Conservation (phyloP, 169 alveolate species). For the Plasmodium knowlesi region DNA sequence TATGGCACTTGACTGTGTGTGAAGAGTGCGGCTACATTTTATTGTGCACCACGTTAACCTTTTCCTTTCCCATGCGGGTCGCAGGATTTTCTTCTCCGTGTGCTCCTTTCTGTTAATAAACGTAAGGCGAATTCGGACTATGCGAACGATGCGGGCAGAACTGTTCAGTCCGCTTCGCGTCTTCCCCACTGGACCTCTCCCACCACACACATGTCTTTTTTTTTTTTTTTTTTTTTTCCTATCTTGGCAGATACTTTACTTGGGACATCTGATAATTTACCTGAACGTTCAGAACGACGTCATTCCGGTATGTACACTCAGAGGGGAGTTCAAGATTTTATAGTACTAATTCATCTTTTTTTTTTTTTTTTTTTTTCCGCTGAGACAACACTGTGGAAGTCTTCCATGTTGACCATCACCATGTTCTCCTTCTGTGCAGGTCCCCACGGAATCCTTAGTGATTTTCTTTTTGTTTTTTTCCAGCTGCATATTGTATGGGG, state of each 20-base stretch:
- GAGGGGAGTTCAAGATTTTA: neutral
- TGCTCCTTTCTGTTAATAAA: slow-evolving; percentile 18
- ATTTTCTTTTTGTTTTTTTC: slow-evolving; percentile 18
- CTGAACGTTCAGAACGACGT: slow-evolving; percentile 11
- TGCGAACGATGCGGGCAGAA: neutral
- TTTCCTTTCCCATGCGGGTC: neutral
- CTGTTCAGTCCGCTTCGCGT: neutral
- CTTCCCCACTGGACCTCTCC: neutral
- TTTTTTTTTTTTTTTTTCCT: neutral
- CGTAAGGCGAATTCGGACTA: slow-evolving; percentile 5
- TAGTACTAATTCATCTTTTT: neutral
- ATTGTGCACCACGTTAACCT: neutral
- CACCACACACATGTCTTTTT: neutral
- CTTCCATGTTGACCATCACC: neutral
- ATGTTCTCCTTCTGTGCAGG: neutral
- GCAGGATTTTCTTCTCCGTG: slow-evolving; percentile 46
- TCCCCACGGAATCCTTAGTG: slow-evolving; percentile 9
- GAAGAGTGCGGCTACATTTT: neutral
- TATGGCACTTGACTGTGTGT: neutral
- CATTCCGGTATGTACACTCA: slow-evolving; percentile 9
- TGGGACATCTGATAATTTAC: slow-evolving; percentile 36
- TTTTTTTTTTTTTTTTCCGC: neutral
- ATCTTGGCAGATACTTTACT: slow-evolving; percentile 16
- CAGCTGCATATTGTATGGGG: slow-evolving; percentile 11
- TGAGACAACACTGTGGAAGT: neutral